Conservation (phyloP, 345 rosid species). For the Pugionium cornutum region DNA sequence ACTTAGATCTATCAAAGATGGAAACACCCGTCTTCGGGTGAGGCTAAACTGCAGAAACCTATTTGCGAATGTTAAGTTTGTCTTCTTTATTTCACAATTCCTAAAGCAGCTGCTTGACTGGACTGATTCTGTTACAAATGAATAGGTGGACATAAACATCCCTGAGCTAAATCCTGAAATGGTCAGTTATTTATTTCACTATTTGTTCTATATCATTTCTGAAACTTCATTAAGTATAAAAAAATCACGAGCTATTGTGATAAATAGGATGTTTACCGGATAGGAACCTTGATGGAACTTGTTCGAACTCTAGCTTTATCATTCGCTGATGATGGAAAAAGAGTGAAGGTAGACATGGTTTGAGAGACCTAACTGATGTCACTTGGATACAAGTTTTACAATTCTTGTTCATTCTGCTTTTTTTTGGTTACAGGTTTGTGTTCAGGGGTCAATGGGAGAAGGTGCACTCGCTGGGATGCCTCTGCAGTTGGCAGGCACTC, state of each 20-base stretch:
- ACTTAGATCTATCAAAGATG: constrained; percentile 66
- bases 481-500: constrained; percentile 83
- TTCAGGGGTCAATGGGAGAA: constrained; percentile 96
- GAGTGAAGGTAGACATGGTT: constrained; percentile 62
- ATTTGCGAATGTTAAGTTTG: neutral
- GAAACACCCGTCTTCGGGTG: constrained; percentile 76
- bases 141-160: constrained; percentile 87
- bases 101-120: constrained; percentile 6
- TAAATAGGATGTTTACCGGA: constrained; percentile 92
- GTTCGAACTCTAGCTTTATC: constrained; percentile 80
- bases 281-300: constrained; percentile 95
- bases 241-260: constrained; percentile 34
- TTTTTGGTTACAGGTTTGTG: constrained; percentile 71
- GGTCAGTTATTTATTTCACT: constrained; percentile 45
- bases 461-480: constrained; percentile 99
- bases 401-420: constrained; percentile 20
- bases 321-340: constrained; percentile 94
- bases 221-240: neutral
- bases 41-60: constrained; percentile 10
- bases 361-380: neutral
- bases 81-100: neutral
- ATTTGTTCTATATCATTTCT: neutral
- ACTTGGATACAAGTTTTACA: neutral
- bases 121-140: constrained; percentile 29
- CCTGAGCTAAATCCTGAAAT: constrained; percentile 97